Evolutionary conservation across 2,329 filamentous ascomycete genomes (phyloP).

Genomic region (Exophiala mesophila): DNA sequence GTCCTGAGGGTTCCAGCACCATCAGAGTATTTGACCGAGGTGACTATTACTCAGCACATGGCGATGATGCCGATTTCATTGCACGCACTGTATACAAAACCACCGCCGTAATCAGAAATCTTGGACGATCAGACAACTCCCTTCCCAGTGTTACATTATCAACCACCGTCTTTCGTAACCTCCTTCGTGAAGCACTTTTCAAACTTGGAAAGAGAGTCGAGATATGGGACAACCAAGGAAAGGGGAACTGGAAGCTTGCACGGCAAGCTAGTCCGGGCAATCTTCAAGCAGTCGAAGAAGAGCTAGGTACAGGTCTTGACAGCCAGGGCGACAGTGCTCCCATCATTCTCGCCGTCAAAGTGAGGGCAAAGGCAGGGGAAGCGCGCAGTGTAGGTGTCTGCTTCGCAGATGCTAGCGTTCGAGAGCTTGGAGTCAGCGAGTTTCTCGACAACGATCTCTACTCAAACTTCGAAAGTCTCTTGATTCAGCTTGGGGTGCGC

Average conservation of each 20-base stretch:
- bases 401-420: conserved; percentile 93
- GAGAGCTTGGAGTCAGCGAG: conserved; percentile 93
- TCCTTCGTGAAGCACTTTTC: conserved; percentile 89
- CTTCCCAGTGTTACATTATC: conserved; percentile 94
- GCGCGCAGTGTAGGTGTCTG: conserved; percentile 86
- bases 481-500: conserved; percentile 93
- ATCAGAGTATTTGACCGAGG: conserved; percentile 89
- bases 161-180: conserved; percentile 89
- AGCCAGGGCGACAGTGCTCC: conserved; percentile 58
- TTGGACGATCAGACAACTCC: conserved; percentile 78
- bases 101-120: conserved; percentile 85
- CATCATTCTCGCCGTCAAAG: conserved; percentile 91
- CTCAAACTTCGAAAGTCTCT: conserved; percentile 92
- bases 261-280: conserved; percentile 96
- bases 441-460: conserved; percentile 99
- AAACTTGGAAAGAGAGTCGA: conserved; percentile 85
- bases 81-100: conserved; percentile 84
- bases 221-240: conserved; percentile 74
- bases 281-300: conserved; percentile 93
- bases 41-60: conserved; percentile 79
- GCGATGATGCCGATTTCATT: conserved; percentile 44
- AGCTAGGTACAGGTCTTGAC: conserved; percentile 67
- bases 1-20: conserved; percentile 60
- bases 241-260: conserved; percentile 77
- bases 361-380: conserved; percentile 80